Evolutionary conservation across 371 early-diverging fungal species (phyloP).

Genomic region (Nematocida minor): DNA sequence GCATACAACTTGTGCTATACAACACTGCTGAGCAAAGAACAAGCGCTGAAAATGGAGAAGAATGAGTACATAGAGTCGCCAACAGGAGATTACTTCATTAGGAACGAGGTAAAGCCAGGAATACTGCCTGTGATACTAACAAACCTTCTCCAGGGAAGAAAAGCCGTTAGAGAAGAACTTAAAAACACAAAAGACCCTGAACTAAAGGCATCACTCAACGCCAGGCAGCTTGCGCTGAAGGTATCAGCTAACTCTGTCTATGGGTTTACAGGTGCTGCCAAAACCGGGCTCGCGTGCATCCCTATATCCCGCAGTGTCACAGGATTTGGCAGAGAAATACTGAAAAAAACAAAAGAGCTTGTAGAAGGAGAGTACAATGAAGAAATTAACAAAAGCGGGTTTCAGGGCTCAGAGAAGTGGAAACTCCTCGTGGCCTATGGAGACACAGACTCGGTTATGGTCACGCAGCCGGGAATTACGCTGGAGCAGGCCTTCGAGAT

Average conservation of each 20-base stretch:
- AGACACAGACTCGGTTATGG: constrained; percentile 99
- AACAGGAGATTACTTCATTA: constrained; percentile 74
- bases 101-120: constrained; percentile 71
- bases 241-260: constrained; percentile 97
- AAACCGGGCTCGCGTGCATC: constrained; percentile 89
- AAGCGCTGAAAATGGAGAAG: constrained; percentile 68
- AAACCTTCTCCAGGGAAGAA: constrained; percentile 84
- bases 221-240: constrained; percentile 92
- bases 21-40: constrained; percentile 75
- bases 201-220: constrained; percentile 82
- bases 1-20: constrained; percentile 98
- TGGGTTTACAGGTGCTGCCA: constrained; percentile 95
- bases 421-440: constrained; percentile 83
- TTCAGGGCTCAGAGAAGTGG: background rate
- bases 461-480: constrained; percentile 78
- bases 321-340: constrained; percentile 94
- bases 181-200: constrained; percentile 77
- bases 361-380: constrained; percentile 76
- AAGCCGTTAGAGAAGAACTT: constrained; percentile 82
- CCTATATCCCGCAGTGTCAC: constrained; percentile 96
- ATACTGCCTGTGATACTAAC: constrained; percentile 83
- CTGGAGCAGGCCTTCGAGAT: constrained; percentile 71
- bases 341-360: constrained; percentile 76
- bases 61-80: constrained; percentile 55
- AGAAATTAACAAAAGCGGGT: background rate